Evolutionary conservation across 306 rosid species (phyloP), one percentile per base, ranked within the genome.

Genomic region (Gastrolobium bilobum): DNA sequence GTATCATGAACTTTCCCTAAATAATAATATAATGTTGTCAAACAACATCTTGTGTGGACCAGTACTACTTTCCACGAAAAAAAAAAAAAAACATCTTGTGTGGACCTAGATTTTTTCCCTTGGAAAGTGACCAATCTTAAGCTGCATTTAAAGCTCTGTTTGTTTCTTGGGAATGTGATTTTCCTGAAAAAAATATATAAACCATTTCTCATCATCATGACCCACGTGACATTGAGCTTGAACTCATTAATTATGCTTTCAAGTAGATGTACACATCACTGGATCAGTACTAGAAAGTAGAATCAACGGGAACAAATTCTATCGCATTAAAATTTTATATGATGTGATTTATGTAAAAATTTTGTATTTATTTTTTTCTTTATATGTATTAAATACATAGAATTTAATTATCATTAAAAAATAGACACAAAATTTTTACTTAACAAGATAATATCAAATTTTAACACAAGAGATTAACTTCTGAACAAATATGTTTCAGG

Each of bases 101-200:
- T 78, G 83, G 86, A 63, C 84, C 78, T 68, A 35, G 58, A 80
- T 81, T 83, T 84, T 84, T 15, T 26, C 42, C 77, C 66, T 15
- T 66, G 14, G 79, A 83, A 76, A 83, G 87, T 65, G 82, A 83
- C 85, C 78, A 38, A 66, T 83, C 87, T 83, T 71, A 38, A 80
- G 75, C 85, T 67, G 83, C 83, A 58, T 79, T 78, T 37, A 79
- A 20, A 69, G 77, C 77, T 79, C 33, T 71, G 33, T 54, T 71
- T 76, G 59, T 75, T 75, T 85, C 80, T 75, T 37, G 78, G 80
- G 81, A 75, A 79, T 71, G 54, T 79, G 84, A 58, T 56, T 76
- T 80, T 68, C 34, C 52, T 51, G 63, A 63, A 79, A 63, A 79
- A 31, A 69, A 20, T 58, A 72, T 7, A 9, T 33, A 51, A 30